Base-by-base conservation (phyloP, 257 asterid genomes). In the Thymus quinquecostatus region DNA sequence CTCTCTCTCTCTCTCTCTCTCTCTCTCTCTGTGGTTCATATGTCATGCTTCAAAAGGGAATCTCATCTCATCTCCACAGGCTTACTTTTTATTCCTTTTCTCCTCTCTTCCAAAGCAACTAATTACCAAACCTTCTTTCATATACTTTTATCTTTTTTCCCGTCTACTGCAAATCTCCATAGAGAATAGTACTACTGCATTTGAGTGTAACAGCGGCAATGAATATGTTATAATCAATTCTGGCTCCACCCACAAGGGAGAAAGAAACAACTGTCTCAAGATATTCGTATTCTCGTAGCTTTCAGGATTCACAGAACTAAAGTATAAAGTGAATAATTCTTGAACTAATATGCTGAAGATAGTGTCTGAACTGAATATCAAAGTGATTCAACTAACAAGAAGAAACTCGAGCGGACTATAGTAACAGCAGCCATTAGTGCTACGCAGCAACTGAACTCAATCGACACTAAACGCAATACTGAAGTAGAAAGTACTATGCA, bases 51-150 rank as follows among this genome's bases (percentile, higher is more conserved):
- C 81, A 72, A 79, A 80, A 84, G 79, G 86, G 91, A 85, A 87
- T 85, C 87, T 82, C 85, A 87, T 85, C 87, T 82, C 85, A 82
- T 82, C 86, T 79, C 81, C 76, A 85, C 80, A 79, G 77, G 69
- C 82, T 75, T 60, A 81, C 44, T 85, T 83, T 87, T 86, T 83
- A 41, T 77, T 82, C 77, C 87, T 82, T 78, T 82, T 75, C 77
- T 89, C 73, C 83, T 80, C 72, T 76, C 86, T 78, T 81, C 83
- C 82, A 78, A 81, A 78, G 74, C 76, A 77, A 75, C 83, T 75
- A 69, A 85, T 80, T 72, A 78, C 82, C 86, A 80, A 70, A 75
- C 85, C 84, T 82, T 84, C 95, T 87, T 82, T 84, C 72, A 53
- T 66, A 68, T 72, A 77, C 83, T 81, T 82, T 80, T 84, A 54